Evolutionary conservation across 768 basidiomycete species (phyloP).

Genomic region (Crepidotus variabilis): DNA sequence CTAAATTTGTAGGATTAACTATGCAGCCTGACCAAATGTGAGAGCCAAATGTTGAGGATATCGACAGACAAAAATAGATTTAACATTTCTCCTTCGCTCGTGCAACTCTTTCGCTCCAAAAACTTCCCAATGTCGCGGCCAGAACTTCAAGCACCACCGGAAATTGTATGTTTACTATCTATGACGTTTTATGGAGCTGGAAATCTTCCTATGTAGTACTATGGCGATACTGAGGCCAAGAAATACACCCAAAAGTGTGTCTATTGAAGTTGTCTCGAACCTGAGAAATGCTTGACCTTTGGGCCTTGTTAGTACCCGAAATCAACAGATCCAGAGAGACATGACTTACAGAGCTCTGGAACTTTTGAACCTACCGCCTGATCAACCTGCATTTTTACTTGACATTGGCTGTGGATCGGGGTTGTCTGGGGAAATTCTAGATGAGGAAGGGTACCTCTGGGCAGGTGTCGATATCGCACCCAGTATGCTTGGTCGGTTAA

Average conservation of each 20-base stretch:
- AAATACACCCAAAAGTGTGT: constrained; percentile 95
- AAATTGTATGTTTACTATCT: constrained; percentile 64
- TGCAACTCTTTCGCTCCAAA: constrained; percentile 6
- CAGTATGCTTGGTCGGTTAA: constrained; percentile 87
- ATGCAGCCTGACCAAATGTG: no score
- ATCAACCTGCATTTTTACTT: constrained; percentile 79
- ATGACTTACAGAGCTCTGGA: constrained; percentile 98
- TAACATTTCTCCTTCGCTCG: constrained; percentile 12
- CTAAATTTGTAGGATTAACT: no score
- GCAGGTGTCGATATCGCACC: constrained; percentile 92
- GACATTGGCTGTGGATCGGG: constrained; percentile 99
- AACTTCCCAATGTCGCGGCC: constrained; percentile 69
- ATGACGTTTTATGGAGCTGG: constrained; percentile 4
- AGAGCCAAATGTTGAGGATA: no score
- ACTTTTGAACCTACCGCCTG: constrained; percentile 76
- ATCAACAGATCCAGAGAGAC: constrained; percentile 93
- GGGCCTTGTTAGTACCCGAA: constrained; percentile 66
- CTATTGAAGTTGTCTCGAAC: not conserved
- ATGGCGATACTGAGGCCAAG: constrained; percentile 91
- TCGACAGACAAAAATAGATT: constrained; percentile 18
- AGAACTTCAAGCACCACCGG: constrained; percentile 84
- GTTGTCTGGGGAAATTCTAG: constrained; percentile 91
- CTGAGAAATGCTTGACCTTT: constrained; percentile 14
- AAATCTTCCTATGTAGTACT: constrained; percentile 59
- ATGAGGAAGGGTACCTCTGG: constrained; percentile 93